Evolutionary conservation across 495 filamentous ascomycete species (phyloP), one percentile per base, ranked within the genome.

Genomic region (Penicillium pulvis): DNA sequence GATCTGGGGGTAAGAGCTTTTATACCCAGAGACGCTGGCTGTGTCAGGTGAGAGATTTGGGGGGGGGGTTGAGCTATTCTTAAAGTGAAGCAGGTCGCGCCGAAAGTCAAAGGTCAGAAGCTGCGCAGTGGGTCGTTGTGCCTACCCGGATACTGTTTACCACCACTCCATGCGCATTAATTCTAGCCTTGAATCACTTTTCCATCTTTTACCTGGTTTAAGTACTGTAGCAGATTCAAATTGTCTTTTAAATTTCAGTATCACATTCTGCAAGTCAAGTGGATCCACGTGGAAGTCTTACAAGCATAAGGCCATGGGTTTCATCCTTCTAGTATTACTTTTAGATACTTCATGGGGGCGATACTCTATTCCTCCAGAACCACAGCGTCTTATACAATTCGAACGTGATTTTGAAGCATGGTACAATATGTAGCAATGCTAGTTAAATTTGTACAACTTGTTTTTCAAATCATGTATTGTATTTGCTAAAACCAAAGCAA

Each of bases 1-100:
- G 23, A 3, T 33, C 31, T n/a, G 50, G 54, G 26, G 12, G 16
- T 12, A 3, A 41, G 31, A 17, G 12, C 23, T 26, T 30, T 56
- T 56, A 65, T 53, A 51, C 56, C 52, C 51, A 46, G 48, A 46
- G 30, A 65, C 30, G 47, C 56, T 19, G 45, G 26, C 46, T 58
- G 57, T 58, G 53, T 59, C 61, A 59, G 58, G 44, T 61, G 53
- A 57, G 54, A 45, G 39, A n/a, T 59, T 31, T 23, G 6, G 50
- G 53, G 6, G 50, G 53, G 30, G 48, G 35, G 39, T 55, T 51
- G 53, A 57, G 61, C 46, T 53, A 26, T 47, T 46, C 36, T 30
- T 44, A 12, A 26, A 49, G 49, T 10, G 42, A 44, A 53, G 26
- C 23, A 33, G 47, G 57, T 59, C 64, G 55, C 60, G 52, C 55